These are phyloP conservation scores for Lasiosphaeria ovina DNA, from an alignment of 495 filamentous ascomycete species.

Conservation along the genomic window DNA sequence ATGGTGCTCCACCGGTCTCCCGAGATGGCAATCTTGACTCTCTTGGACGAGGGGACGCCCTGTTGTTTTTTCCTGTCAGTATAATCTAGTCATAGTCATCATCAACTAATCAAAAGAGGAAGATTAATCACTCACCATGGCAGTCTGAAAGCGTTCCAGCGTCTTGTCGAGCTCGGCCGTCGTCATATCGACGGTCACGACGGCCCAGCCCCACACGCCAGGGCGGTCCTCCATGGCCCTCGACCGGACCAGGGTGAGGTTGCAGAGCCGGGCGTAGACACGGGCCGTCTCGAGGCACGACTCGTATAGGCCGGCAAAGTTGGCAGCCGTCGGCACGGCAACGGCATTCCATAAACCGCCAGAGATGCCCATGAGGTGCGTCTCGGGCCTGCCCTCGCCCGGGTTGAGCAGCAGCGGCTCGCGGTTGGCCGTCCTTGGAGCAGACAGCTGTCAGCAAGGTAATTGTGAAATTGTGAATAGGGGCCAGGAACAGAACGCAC, in stretches of 20 bases:
- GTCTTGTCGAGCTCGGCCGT: background rate
- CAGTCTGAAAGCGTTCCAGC: background rate
- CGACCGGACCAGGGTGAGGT: background rate
- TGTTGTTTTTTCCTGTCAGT: background rate
- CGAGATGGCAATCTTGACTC: background rate
- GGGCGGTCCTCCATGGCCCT: conserved; percentile 1
- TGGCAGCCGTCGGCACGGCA: background rate
- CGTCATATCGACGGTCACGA: background rate
- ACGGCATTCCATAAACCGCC: background rate
- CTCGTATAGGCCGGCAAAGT: background rate
- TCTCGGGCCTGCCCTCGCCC: background rate
- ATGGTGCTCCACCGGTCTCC: conserved; percentile 1
- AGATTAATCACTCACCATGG: too few species aligned
- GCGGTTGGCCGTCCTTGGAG: too few species aligned
- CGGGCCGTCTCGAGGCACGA: background rate
- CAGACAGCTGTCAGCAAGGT: too few species aligned
- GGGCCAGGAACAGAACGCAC: background rate
- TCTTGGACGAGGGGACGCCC: background rate
- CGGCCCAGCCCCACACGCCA: conserved; percentile 1
- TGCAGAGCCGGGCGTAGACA: background rate
- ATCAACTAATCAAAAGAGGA: too few species aligned
- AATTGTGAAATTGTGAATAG: too few species aligned
- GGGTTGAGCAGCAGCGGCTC: too few species aligned
- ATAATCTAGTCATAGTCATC: too few species aligned
- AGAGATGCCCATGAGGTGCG: background rate